These are phyloP conservation scores for Cladosporium sp. DNA, from an alignment of 2,329 filamentous ascomycete species.

Conservation along the genomic window DNA sequence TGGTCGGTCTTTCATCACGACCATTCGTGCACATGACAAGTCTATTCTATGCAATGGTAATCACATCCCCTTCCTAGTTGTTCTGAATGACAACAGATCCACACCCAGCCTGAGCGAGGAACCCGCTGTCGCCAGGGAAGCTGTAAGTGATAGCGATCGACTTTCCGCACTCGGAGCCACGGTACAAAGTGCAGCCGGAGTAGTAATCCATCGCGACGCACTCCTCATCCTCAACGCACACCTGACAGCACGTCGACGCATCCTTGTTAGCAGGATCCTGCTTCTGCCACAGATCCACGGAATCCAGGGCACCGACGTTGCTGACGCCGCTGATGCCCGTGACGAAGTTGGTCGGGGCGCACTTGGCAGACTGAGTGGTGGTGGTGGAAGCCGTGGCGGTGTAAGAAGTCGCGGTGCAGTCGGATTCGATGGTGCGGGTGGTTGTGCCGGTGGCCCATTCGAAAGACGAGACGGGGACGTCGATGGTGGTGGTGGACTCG, in stretches of 20 bases:
- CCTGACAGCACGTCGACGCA: slow-evolving; percentile 2
- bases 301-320: background rate
- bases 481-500: background rate
- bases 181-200: background rate
- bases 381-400: background rate
- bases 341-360: background rate
- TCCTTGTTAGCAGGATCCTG: slow-evolving; percentile 1
- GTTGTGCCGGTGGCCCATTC: background rate
- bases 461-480: background rate
- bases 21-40: background rate
- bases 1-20: too few species aligned
- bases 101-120: background rate
- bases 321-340: background rate
- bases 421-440: background rate
- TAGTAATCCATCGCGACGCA: background rate
- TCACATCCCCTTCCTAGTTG: background rate
- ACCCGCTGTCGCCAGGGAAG: background rate
- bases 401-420: background rate
- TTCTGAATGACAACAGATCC: background rate
- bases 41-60: background rate
- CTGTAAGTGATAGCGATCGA: background rate
- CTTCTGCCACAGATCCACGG: background rate
- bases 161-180: background rate
- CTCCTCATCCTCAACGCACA: background rate
- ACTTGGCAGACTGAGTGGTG: slow-evolving; percentile 3